Evolutionary conservation across 1,139 yeast species (phyloP).

Genomic region (Protomyces inouyei): DNA sequence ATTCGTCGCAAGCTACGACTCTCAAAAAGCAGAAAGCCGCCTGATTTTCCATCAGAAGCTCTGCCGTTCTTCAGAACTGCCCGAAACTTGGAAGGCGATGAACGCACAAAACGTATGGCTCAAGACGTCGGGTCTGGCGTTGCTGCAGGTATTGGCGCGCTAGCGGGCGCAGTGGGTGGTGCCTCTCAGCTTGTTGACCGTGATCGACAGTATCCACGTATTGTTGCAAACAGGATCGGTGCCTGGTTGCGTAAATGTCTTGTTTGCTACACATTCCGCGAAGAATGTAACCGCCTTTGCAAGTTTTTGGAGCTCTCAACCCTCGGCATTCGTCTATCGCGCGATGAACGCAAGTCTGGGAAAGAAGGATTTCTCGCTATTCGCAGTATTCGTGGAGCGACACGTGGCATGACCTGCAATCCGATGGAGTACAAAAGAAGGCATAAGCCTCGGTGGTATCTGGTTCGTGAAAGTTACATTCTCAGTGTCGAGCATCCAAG

Average conservation of each 20-base stretch:
- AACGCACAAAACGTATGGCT: constrained; percentile 18
- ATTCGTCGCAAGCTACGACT: constrained; percentile 63
- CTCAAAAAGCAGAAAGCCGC: constrained; percentile 41
- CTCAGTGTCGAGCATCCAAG: constrained; percentile 80
- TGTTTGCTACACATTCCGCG: constrained; percentile 57
- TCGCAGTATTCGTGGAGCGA: constrained; percentile 75
- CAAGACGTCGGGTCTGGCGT: constrained; percentile 15
- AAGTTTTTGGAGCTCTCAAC: constrained; percentile 89
- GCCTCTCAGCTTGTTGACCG: constrained; percentile 6
- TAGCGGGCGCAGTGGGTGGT: constrained; percentile 25
- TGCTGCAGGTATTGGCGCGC: constrained; percentile 25
- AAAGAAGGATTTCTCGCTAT: constrained; percentile 83
- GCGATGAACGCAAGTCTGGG: constrained; percentile 76
- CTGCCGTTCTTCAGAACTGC: constrained; percentile 34
- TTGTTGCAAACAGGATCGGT: constrained; percentile 44
- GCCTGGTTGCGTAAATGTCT: constrained; percentile 62
- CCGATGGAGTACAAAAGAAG: constrained; percentile 46
- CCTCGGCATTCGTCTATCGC: constrained; percentile 72
- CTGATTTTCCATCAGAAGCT: constrained; percentile 37
- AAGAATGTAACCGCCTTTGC: constrained; percentile 76
- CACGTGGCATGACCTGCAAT: constrained; percentile 47
- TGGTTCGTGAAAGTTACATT: constrained; percentile 77
- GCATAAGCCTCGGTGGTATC: constrained; percentile 87
- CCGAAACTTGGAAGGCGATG: constrained; percentile 29
- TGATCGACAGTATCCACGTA: constrained; percentile 8